Conservation (phyloP, 2,329 filamentous ascomycete species). For the Myotisia sp. region DNA sequence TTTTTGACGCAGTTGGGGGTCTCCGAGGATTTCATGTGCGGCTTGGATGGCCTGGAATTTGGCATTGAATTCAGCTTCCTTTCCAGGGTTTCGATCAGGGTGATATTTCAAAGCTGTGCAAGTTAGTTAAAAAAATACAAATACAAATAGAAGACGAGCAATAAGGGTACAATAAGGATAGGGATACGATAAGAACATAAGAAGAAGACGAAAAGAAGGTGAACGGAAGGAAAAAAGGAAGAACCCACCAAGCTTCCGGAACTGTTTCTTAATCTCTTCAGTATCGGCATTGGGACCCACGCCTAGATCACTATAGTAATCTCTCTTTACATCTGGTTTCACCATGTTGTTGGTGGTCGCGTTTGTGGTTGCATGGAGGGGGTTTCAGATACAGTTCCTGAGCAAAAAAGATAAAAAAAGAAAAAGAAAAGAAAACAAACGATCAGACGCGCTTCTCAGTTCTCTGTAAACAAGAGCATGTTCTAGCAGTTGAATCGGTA, state of each 20-base stretch:
- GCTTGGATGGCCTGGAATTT: constrained; percentile 79
- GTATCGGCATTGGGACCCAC: constrained; percentile 52
- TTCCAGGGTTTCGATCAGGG: constrained; percentile 75
- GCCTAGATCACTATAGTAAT: constrained; percentile 78
- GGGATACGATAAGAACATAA: not conserved
- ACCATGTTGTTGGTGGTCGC: too few relatives aligned
- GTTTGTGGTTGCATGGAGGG: too few relatives aligned
- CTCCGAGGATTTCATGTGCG: constrained; percentile 62
- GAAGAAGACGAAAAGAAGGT: not conserved
- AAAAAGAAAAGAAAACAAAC: too few relatives aligned
- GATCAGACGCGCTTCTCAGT: too few relatives aligned
- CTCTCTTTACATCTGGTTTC: constrained; percentile 52
- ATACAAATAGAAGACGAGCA: not conserved
- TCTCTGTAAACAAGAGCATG: too few relatives aligned
- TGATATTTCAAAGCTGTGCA: constrained; percentile 63
- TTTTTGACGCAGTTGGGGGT: constrained; percentile 42
- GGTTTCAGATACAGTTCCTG: not conserved
- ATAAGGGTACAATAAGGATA: constrained; percentile 1
- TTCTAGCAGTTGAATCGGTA: too few relatives aligned
- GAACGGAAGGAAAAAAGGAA: not conserved
- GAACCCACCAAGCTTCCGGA: constrained; percentile 61
- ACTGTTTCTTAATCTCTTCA: constrained; percentile 72
- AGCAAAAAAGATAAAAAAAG: too few relatives aligned
- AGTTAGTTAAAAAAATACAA: not conserved
- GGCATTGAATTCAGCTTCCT: constrained; percentile 61